Conservation (phyloP, 768 basidiomycete species). For the Asterophora lycoperdoides region DNA sequence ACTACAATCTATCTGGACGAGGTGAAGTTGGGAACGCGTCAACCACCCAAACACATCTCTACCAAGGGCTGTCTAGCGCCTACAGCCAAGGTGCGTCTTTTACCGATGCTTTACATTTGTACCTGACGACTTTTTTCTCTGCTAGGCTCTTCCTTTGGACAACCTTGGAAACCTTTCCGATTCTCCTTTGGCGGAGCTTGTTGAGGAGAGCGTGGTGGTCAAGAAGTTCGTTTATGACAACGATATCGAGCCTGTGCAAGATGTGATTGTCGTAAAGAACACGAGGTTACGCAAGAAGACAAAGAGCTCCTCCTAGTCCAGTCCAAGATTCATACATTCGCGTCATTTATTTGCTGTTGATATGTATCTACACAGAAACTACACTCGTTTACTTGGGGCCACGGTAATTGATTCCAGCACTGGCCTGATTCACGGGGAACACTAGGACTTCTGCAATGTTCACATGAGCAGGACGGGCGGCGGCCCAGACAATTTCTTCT, state of each 20-base stretch:
- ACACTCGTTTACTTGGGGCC: conserved; percentile 29
- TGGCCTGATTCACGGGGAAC: conserved; percentile 78
- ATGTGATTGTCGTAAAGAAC: conserved; percentile 37
- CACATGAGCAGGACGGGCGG: conserved; percentile 86
- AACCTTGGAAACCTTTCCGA: conserved; percentile 67
- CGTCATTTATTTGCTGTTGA: conserved; percentile 16
- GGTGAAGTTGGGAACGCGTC: conserved; percentile 47
- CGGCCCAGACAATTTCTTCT: conserved; percentile 97
- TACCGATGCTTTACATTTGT: neutral
- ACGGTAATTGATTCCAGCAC: conserved; percentile 59
- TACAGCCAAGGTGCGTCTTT: conserved; percentile 56
- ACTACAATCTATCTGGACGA: conserved; percentile 62
- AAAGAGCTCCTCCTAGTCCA: conserved; percentile 25
- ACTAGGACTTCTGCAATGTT: conserved; percentile 82
- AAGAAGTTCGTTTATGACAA: conserved; percentile 81
- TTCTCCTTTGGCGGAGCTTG: conserved; percentile 51
- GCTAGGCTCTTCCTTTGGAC: conserved; percentile 63
- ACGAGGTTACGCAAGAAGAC: conserved; percentile 57
- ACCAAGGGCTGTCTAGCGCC: conserved; percentile 66
- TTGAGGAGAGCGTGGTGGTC: conserved; percentile 62
- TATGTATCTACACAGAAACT: conserved; percentile 12
- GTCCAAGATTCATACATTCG: conserved; percentile 10
- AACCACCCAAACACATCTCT: conserved; percentile 34
- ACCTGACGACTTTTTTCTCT: conserved; percentile 9
- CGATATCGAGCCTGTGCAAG: conserved; percentile 42